Evolutionary conservation across 192 early-diverging fungal species (phyloP).

Genomic region (Oehlia diaphana): DNA sequence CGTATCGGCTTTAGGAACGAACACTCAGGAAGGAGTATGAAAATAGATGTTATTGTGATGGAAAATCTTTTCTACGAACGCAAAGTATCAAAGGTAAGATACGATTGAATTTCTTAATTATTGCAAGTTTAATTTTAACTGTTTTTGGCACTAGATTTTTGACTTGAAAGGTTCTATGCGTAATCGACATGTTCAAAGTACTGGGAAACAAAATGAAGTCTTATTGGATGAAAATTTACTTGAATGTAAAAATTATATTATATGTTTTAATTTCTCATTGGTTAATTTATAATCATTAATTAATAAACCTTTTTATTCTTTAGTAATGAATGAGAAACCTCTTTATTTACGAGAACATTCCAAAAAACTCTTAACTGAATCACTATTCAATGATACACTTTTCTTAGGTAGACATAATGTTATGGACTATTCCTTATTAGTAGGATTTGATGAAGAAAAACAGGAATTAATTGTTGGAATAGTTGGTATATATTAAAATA

Average conservation of each 20-base stretch:
- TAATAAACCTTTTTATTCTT: conserved; percentile 10
- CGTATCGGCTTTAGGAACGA: conserved; percentile 86
- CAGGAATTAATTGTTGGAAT: conserved; percentile 96
- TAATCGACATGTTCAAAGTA: conserved; percentile 90
- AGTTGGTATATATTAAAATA: conserved; percentile 61
- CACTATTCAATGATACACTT: conserved; percentile 91
- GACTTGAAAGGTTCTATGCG: conserved; percentile 95
- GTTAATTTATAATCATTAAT: neutral
- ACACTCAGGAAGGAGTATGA: conserved; percentile 75
- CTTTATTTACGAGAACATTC: conserved; percentile 90
- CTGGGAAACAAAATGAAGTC: conserved; percentile 82
- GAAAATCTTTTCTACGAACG: conserved; percentile 94
- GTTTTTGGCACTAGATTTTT: conserved; percentile 60
- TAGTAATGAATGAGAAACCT: conserved; percentile 79
- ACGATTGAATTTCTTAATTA: neutral
- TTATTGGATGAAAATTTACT: conserved; percentile 93
- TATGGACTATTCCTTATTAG: conserved; percentile 97
- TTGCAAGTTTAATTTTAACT: neutral
- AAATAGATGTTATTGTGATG: conserved; percentile 94
- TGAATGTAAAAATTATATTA: conserved; percentile 54
- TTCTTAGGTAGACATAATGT: conserved; percentile 93
- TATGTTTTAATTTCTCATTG: conserved; percentile 6
- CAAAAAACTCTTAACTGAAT: conserved; percentile 79
- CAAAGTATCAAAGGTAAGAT: conserved; percentile 61
- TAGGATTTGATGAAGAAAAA: conserved; percentile 85